phyloP scores from a whole-genome alignment of 768 basidiomycete species.

The Podaxis rugospora region DNA sequence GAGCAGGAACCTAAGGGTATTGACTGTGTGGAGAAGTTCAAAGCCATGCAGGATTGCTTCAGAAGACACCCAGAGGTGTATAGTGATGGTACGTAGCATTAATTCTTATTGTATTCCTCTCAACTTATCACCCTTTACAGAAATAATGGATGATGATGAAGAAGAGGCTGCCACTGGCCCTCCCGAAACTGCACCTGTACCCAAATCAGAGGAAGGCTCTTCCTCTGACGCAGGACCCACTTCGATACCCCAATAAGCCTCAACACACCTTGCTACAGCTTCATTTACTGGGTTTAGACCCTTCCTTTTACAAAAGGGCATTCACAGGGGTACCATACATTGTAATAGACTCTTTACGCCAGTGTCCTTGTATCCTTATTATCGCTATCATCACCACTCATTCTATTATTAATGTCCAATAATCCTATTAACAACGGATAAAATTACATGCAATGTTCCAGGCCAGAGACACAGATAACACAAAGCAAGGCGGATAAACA shows the following conservation, averaged over 20 bases:
- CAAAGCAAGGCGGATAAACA: neutral
- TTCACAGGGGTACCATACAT: neutral
- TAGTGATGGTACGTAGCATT: conserved; percentile 67
- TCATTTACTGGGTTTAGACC: neutral
- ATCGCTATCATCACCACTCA: conserved; percentile 5
- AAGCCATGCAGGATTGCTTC: conserved; percentile 97
- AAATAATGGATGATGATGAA: conserved; percentile 69
- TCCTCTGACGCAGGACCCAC: neutral
- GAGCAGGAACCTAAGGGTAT: conserved; percentile 97
- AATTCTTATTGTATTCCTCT: neutral
- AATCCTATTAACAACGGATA: conserved; percentile 15
- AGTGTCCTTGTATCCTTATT: conserved; percentile 3
- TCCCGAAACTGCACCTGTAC: conserved; percentile 4
- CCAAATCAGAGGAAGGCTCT: conserved; percentile 10
- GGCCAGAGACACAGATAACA: conserved; percentile 9
- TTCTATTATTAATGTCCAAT: conserved; percentile 3
- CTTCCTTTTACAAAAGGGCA: neutral
- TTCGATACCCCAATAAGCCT: neutral
- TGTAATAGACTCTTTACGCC: neutral
- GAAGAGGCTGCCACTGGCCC: conserved; percentile 30
- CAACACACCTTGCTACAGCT: neutral
- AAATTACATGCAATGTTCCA: conserved; percentile 5
- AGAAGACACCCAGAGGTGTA: conserved; percentile 95
- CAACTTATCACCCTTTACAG: conserved; percentile 26
- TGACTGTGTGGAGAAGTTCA: conserved; percentile 97